Conservation (phyloP, 169 alveolate species). For the Plasmodium malariae region DNA sequence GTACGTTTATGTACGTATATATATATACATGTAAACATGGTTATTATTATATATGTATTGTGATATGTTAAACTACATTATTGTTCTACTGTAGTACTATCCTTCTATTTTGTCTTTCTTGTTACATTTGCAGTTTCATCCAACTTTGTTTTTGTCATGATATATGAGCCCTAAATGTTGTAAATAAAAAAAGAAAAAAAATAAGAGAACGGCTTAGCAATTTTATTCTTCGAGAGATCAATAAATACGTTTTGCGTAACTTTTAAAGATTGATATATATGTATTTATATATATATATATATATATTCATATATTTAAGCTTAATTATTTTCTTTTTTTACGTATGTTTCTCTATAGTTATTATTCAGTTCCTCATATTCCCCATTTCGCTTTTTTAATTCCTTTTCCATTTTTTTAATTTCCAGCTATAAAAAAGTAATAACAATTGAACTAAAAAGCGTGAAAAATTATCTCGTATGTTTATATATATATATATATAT, state of each 20-base stretch:
- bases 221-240: too few species aligned
- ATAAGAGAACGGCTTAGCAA: too few species aligned
- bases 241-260: not conserved
- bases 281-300: not conserved
- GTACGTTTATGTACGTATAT: too few species aligned
- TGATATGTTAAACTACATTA: not conserved
- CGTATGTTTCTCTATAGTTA: conserved; percentile 58
- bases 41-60: not conserved
- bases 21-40: not conserved
- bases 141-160: conserved; percentile 43
- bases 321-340: conserved; percentile 7
- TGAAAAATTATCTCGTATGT: not conserved
- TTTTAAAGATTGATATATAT: not conserved
- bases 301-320: not conserved
- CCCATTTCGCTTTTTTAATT: conserved; percentile 34
- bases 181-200: conserved; percentile 3
- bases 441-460: too few species aligned
- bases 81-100: not conserved
- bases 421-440: conserved; percentile 27
- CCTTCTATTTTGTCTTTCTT: not conserved
- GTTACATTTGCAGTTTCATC: conserved; percentile 54
- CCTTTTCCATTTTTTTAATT: conserved; percentile 67
- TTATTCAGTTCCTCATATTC: conserved; percentile 54
- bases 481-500: not conserved
- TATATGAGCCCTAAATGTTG: conserved; percentile 26